Percentiles rank a stretch among this genome's conserved stretches.
These are phyloP conservation scores for Dissophora globulifera DNA, from an alignment of 192 early-diverging fungal species.

Conservation along the genomic window DNA sequence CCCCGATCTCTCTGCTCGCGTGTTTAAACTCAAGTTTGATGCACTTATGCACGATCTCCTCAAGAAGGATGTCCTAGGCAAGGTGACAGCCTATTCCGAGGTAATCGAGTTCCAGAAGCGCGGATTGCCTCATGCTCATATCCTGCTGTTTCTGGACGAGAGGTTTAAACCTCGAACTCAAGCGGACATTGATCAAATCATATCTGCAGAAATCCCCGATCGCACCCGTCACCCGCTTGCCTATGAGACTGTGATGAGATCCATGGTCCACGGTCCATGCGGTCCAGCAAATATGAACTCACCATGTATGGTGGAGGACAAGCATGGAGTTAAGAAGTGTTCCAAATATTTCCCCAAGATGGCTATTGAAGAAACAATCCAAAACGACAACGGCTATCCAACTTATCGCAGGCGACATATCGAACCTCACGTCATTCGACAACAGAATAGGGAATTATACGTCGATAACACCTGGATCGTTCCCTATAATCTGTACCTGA, in stretches of 20 bases:
- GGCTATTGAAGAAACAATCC: background rate
- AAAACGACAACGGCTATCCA: background rate
- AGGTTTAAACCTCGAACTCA: background rate
- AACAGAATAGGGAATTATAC: background rate
- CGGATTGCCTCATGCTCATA: conserved; percentile 38
- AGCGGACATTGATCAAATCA: conserved; percentile 10
- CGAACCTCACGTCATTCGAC: background rate
- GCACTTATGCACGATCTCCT: conserved; percentile 10
- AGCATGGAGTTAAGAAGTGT: background rate
- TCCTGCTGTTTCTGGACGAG: conserved; percentile 10
- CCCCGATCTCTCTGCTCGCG: conserved; percentile 16
- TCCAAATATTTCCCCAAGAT: background rate
- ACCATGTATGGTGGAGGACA: conserved; percentile 1
- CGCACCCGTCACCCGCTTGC: background rate
- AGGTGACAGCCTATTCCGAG: conserved; percentile 11
- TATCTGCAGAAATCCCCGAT: conserved; percentile 36
- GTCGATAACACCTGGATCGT: background rate
- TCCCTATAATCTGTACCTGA: too few species aligned
- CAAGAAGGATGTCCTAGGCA: conserved; percentile 17
- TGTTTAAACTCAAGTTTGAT: conserved; percentile 27
- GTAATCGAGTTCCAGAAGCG: conserved; percentile 45
- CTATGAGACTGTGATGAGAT: conserved; percentile 7
- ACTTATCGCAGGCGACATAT: background rate
- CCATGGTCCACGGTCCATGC: conserved; percentile 44
- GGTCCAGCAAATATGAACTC: background rate